Conservation (phyloP, 2,329 filamentous ascomycete genomes). For the Xylariaceae sp. region DNA sequence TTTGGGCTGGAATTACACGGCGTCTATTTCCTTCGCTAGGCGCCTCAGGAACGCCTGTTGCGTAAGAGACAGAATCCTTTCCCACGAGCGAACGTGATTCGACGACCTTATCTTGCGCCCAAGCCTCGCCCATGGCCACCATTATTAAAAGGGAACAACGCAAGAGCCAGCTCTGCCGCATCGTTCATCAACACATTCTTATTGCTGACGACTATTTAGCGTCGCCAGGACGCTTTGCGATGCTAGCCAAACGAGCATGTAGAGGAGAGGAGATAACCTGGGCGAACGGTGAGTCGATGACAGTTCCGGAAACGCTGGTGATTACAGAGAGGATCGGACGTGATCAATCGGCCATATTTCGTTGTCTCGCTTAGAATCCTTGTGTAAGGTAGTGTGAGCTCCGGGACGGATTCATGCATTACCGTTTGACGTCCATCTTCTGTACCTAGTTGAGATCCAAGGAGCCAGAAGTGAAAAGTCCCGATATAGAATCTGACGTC, state of each 20-base stretch:
- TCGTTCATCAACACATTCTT: constrained; percentile 30
- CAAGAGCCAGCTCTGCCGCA: constrained; percentile 33
- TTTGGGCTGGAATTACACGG: constrained; percentile 18
- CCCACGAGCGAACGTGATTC: background rate
- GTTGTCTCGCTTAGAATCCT: constrained; percentile 2
- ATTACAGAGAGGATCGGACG: constrained; percentile 3
- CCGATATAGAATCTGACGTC: constrained; percentile 4
- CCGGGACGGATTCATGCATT: constrained; percentile 21
- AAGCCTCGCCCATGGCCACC: constrained; percentile 29
- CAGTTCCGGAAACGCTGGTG: constrained; percentile 20
- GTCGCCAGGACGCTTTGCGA: constrained; percentile 24
- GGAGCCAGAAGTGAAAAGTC: constrained; percentile 9
- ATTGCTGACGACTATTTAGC: constrained; percentile 13
- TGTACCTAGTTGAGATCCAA: constrained; percentile 8
- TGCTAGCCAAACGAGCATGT: constrained; percentile 20
- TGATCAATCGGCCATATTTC: constrained; percentile 2
- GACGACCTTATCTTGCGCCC: constrained; percentile 18
- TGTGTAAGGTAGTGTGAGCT: background rate
- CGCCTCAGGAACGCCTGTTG: constrained; percentile 7
- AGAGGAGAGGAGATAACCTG: constrained; percentile 13
- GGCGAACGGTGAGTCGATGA: constrained; percentile 15
- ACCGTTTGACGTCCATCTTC: constrained; percentile 11
- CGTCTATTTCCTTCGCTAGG: constrained; percentile 11
- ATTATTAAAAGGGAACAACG: constrained; percentile 28
- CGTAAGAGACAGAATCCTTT: background rate